Conservation (phyloP, 2,329 filamentous ascomycete species). For the Didymella pinodella region DNA sequence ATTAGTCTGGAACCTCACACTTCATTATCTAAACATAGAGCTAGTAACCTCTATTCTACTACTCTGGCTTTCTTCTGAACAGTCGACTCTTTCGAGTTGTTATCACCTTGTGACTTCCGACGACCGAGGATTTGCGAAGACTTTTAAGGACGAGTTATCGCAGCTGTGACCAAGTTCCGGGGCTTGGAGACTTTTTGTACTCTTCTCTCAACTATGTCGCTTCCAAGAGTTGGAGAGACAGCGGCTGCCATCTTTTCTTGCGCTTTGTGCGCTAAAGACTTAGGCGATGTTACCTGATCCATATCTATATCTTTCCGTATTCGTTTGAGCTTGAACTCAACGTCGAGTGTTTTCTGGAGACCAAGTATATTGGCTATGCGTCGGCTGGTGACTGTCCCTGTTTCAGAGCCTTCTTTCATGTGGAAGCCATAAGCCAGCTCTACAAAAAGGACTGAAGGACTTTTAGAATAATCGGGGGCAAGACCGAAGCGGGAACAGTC, state of each 20-base stretch:
- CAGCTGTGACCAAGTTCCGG: neutral
- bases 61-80: neutral
- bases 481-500: neutral
- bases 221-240: neutral
- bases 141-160: neutral
- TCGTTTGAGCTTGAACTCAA: neutral
- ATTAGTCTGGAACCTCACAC: no score
- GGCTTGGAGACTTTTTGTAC: neutral
- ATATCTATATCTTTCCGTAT: neutral
- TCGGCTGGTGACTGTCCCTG: neutral
- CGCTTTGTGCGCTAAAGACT: neutral
- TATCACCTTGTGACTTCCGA: neutral
- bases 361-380: neutral
- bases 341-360: neutral
- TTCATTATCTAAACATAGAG: neutral
- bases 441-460: neutral
- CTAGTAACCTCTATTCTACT: neutral
- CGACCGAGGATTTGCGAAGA: neutral
- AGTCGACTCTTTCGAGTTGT: neutral
- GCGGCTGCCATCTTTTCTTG: neutral
- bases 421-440: neutral
- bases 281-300: neutral
- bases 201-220: neutral
- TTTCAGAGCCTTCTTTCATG: neutral
- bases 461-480: neutral